Conservation (phyloP, 768 basidiomycete genomes). For the Epithele typhae region DNA sequence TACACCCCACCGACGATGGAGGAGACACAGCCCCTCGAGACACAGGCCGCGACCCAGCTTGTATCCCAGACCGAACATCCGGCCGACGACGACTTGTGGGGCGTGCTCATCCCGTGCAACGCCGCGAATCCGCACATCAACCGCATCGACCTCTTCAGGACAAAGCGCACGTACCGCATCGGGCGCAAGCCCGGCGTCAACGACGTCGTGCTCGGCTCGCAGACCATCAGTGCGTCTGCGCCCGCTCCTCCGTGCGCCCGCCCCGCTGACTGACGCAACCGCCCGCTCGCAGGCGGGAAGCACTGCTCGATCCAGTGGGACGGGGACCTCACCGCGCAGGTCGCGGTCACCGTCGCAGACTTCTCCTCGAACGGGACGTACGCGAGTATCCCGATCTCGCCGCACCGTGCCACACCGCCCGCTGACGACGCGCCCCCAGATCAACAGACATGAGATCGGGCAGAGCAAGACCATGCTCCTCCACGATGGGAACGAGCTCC, state of each 20-base stretch:
- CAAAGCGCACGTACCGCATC: slow-evolving; percentile 44
- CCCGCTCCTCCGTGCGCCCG: not conserved
- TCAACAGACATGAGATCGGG: slow-evolving; percentile 56
- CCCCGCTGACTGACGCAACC: slow-evolving; percentile 7
- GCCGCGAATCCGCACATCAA: slow-evolving; percentile 31
- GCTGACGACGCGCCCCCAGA: slow-evolving; percentile 33
- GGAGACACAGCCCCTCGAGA: slow-evolving; percentile 21
- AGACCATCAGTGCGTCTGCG: slow-evolving; percentile 47
- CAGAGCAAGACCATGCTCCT: slow-evolving; percentile 50
- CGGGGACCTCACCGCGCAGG: slow-evolving; percentile 35
- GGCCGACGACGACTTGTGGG: slow-evolving; percentile 47
- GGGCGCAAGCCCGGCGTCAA: slow-evolving; percentile 46
- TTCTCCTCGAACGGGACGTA: slow-evolving; percentile 46
- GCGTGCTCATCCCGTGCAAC: slow-evolving; percentile 62
- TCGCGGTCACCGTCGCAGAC: slow-evolving; percentile 48
- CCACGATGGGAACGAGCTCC: slow-evolving; percentile 76
- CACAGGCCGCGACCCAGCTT: slow-evolving; percentile 34
- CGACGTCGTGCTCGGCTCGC: slow-evolving; percentile 55
- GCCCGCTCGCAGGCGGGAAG: slow-evolving; percentile 34
- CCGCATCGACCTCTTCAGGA: slow-evolving; percentile 57
- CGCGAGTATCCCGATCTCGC: not conserved
- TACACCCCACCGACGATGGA: too few species aligned
- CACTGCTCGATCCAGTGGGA: slow-evolving; percentile 62
- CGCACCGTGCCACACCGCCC: not conserved
- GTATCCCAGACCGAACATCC: slow-evolving; percentile 8